Conservation (phyloP, 805 yeast species). For the Grigorovia jiainica region DNA sequence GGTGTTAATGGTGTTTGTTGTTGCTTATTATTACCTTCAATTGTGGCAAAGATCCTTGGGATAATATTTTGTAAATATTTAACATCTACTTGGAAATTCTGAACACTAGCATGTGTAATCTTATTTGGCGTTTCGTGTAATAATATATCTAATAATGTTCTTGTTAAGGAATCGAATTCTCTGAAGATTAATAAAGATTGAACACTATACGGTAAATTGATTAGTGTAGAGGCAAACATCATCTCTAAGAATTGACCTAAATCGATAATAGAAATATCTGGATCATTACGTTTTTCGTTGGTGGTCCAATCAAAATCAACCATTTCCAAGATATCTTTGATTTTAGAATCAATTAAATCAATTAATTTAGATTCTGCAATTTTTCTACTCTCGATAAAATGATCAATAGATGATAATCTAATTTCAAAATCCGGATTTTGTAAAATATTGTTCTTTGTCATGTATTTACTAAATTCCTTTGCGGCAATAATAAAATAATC, state of each 20-base stretch:
- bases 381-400: conserved; percentile 51
- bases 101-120: conserved; percentile 49
- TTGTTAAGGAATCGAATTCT: conserved; percentile 77
- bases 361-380: conserved; percentile 74
- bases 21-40: not conserved
- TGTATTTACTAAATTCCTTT: conserved; percentile 42
- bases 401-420: conserved; percentile 42
- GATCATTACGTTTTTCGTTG: conserved; percentile 40
- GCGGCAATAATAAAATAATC: conserved; percentile 79
- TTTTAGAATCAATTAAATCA: conserved; percentile 70
- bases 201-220: conserved; percentile 68
- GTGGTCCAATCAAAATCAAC: conserved; percentile 82
- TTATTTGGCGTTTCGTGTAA: conserved; percentile 40
- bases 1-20: conserved; percentile 21
- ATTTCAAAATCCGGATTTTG: conserved; percentile 33
- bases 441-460: conserved; percentile 32
- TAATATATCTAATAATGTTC: conserved; percentile 54
- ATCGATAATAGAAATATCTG: conserved; percentile 69
- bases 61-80: conserved; percentile 56
- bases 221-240: conserved; percentile 76
- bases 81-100: conserved; percentile 75
- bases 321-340: conserved; percentile 70
- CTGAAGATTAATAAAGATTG: conserved; percentile 74
- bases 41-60: conserved; percentile 21
- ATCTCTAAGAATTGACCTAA: conserved; percentile 78